These are phyloP conservation scores for Cajanus cajan DNA, from an alignment of 306 rosid species.

Conservation along the genomic window DNA sequence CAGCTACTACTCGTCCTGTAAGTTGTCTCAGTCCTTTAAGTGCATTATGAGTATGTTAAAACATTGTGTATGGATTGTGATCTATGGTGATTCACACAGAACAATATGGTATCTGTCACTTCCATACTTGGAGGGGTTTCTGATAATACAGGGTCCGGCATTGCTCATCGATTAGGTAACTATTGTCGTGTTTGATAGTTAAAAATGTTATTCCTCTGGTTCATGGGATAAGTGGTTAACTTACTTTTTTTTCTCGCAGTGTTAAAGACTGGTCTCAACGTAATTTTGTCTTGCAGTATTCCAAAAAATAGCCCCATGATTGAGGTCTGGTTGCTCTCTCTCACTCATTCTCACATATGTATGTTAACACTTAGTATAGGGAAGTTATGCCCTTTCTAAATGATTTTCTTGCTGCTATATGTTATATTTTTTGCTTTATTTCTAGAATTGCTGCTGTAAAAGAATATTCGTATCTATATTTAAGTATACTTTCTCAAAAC, in stretches of 20 bases:
- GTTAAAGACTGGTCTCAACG: conserved; percentile 74
- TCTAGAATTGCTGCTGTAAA: not conserved
- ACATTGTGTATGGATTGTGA: not conserved
- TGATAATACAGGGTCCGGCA: conserved; percentile 85
- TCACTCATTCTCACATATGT: not conserved
- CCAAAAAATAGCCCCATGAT: conserved; percentile 75
- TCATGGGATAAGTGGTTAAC: not conserved
- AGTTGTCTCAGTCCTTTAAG: conserved; percentile 28
- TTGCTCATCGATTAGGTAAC: conserved; percentile 80
- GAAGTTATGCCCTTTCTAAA: not conserved
- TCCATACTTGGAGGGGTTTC: conserved; percentile 82
- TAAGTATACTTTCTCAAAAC: not conserved
- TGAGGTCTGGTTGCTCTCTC: conserved; percentile 55
- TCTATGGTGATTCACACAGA: conserved; percentile 35
- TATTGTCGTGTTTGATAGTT: not conserved
- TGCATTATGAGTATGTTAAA: not conserved
- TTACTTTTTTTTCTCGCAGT: conserved; percentile 43
- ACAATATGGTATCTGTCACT: conserved; percentile 61
- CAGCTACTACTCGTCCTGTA: conserved; percentile 80
- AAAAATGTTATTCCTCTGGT: not conserved
- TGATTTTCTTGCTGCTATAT: not conserved
- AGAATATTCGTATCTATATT: not conserved
- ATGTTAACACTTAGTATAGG: not conserved
- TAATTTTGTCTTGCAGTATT: conserved; percentile 80
- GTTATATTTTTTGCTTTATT: not conserved